Evolutionary conservation across 345 rosid genomes (phyloP), one percentile per base, ranked within the genome.

Genomic region (Capsella bursapastoris): DNA sequence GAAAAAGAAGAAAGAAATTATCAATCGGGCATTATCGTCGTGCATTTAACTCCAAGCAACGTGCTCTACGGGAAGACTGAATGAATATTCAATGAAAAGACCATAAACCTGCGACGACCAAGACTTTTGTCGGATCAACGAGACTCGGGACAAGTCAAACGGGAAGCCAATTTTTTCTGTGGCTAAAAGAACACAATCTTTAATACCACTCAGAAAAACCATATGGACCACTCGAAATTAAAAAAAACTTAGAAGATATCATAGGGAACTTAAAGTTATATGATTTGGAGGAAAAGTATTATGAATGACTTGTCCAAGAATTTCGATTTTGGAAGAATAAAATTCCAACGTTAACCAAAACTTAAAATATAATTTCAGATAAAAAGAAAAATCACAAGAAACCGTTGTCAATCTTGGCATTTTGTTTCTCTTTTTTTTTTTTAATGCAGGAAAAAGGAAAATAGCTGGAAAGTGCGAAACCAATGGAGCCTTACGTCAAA

Each of bases 121-220:
- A 71, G 76, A 71, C 41, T 50, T 49, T 41, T 77, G 76, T 77
- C 72, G 80, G 80, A 15, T 45, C 25, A 53, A 76, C 43, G 55
- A 41, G 48, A 31, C n/a, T 32, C 31, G 2, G 43, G 10, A 25
- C 68, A 67, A 59, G 70, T 43, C 70, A 7, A 63, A 13, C 43
- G 13, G 13, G 27, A 51, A 16, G 43, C 50, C 29, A 49, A 48
- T n/a, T 9, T 2, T 45, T 49, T 8, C 8, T 22, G 15, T 22
- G 15, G 38, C 16, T 7, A 13, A 27, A 49, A 22, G 4, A 59
- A 29, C 64, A 45, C 10, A 18, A 70, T 9, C 49, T 48, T 60
- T n/a, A 49, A 2, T 27, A 49, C 28, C 22, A 71, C 51, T 38
- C 60, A 38, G 2, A 22, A 22, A 22, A 27, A 29, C 40, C 45